Percentiles rank a stretch among this genome's conserved stretches.
phyloP scores from a whole-genome alignment of 225 moss, liverwort and hornwort genomes.

The Polytrichum commune region DNA sequence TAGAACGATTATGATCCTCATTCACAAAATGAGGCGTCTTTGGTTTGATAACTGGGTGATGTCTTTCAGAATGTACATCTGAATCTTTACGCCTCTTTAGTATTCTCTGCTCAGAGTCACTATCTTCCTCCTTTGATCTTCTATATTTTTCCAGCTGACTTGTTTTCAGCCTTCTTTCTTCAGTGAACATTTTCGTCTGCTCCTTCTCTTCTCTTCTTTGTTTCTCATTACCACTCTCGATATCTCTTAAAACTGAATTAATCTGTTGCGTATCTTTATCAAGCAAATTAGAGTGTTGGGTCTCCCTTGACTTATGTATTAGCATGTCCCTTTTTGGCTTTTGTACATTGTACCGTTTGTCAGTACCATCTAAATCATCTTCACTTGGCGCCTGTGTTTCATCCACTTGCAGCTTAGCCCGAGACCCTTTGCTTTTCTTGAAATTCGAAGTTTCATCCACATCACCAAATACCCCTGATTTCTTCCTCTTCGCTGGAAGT shows the following conservation, averaged over 20 bases:
- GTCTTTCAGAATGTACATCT: constrained; percentile 35
- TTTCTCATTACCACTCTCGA: constrained; percentile 55
- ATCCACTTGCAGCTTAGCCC: constrained; percentile 45
- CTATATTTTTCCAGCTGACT: constrained; percentile 40
- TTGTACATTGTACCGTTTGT: constrained; percentile 35
- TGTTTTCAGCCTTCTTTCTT: constrained; percentile 37
- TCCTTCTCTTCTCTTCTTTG: constrained; percentile 46
- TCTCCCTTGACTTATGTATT: constrained; percentile 54
- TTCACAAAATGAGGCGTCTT: constrained; percentile 25
- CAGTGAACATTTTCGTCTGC: constrained; percentile 11
- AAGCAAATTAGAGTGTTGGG: constrained; percentile 25
- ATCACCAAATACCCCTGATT: constrained; percentile 51
- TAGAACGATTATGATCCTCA: constrained; percentile 52
- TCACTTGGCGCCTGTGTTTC: constrained; percentile 35
- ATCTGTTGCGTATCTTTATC: constrained; percentile 58
- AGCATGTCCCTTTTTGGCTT: constrained; percentile 43
- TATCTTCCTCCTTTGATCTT: constrained; percentile 62
- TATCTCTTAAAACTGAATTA: constrained; percentile 46
- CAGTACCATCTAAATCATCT: constrained; percentile 28
- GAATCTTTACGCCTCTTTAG: constrained; percentile 54
- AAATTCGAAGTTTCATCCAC: constrained; percentile 42
- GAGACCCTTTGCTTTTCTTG: constrained; percentile 59
- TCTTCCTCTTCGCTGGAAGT: constrained; percentile 63
- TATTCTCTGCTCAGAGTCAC: constrained; percentile 54
- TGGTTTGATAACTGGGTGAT: constrained; percentile 25